Evolutionary conservation across 257 asterid species (phyloP).

Genomic region (Solanum tarapatanum): DNA sequence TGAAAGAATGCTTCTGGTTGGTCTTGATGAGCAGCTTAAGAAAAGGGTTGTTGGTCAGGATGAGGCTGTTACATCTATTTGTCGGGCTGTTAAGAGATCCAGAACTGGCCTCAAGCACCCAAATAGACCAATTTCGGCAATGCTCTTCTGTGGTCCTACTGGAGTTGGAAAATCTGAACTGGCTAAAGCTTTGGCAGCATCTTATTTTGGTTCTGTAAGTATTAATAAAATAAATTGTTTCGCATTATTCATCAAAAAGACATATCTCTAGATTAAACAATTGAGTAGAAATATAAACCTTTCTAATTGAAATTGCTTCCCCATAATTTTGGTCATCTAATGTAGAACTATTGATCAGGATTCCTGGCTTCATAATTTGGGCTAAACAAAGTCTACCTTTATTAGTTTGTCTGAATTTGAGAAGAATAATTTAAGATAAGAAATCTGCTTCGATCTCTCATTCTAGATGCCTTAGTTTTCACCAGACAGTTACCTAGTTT

Average conservation of each 20-base stretch:
- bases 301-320: neutral
- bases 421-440: neutral
- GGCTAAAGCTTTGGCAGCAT: constrained; percentile 85
- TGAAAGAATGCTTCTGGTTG: constrained; percentile 62
- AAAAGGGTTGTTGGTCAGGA: constrained; percentile 96
- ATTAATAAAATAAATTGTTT: neutral
- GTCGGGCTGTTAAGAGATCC: constrained; percentile 95
- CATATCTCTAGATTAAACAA: neutral
- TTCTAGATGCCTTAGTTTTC: neutral
- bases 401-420: neutral
- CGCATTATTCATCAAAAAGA: neutral
- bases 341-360: neutral
- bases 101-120: constrained; percentile 94
- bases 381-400: neutral
- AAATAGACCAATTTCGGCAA: constrained; percentile 88
- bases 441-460: neutral
- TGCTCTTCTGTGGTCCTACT: constrained; percentile 99
- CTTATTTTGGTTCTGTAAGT: constrained; percentile 91
- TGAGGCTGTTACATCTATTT: constrained; percentile 85
- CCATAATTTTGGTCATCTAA: neutral
- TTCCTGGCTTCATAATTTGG: neutral
- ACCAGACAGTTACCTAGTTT: neutral
- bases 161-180: constrained; percentile 99
- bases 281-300: neutral
- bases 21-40: constrained; percentile 79